A percentile compares a stretch with the other conserved stretches of the same genome.
Evolutionary conservation across 352 stramenopile genomes (phyloP).

Genomic region (Phytophthora tentaculata): DNA sequence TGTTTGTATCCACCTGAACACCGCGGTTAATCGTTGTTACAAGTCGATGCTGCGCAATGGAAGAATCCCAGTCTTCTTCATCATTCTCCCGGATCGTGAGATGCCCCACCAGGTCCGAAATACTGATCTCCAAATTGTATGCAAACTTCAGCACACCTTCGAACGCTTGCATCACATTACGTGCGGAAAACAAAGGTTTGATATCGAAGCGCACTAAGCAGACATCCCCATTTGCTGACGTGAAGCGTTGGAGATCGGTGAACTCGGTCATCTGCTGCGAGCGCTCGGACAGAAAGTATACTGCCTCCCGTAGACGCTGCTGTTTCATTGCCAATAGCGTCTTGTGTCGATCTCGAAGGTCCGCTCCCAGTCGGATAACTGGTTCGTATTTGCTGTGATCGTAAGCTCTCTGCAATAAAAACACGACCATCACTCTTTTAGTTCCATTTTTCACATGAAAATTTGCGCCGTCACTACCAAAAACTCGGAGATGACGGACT

Average conservation of each 20-base stretch:
- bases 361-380: conserved; percentile 37
- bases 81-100: conserved; percentile 53
- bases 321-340: conserved; percentile 45
- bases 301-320: conserved; percentile 45
- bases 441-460: background rate
- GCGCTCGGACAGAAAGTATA: conserved; percentile 45
- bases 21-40: conserved; percentile 33
- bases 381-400: conserved; percentile 41
- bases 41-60: conserved; percentile 45
- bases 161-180: conserved; percentile 43
- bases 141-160: conserved; percentile 50
- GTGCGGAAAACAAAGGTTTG: conserved; percentile 38
- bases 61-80: conserved; percentile 35
- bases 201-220: conserved; percentile 50
- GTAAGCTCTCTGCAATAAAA: conserved; percentile 31
- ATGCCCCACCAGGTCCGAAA: conserved; percentile 45
- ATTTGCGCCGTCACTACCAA: no score
- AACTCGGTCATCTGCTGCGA: conserved; percentile 44
- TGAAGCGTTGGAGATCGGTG: conserved; percentile 46
- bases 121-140: conserved; percentile 54
- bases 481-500: conserved; percentile 42
- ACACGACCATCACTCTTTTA: background rate
- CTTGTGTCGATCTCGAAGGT: conserved; percentile 32
- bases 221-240: conserved; percentile 41
- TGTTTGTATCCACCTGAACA: conserved; percentile 50